Evolutionary conservation across 2,329 filamentous ascomycete genomes (phyloP), one percentile per base, ranked within the genome.

Genomic region (Knufia petricola): DNA sequence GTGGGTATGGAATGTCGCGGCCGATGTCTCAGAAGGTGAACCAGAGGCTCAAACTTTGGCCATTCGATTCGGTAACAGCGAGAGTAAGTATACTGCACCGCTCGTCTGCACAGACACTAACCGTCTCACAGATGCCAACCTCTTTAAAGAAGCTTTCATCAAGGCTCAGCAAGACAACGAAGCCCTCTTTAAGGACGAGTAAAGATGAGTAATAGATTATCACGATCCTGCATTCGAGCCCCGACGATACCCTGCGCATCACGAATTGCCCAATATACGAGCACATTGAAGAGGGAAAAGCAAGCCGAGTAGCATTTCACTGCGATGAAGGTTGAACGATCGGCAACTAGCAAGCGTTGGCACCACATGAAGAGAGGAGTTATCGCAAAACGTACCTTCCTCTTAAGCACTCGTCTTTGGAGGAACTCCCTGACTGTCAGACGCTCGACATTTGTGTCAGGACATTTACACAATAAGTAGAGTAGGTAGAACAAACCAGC

Each of bases 1-100:
- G 74, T 98, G 92, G 92, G 92, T 98, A 59, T 98, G 92, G 92
- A 96, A 95, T 65, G 90, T 89, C 52, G 85, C 89, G 50, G 92
- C 92, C 58, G 92, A 98, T 76, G 90, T 96, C 61, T 95, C 87
- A 64, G 92, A 98, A 77, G 92, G 92, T 54, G 90, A 95, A 75
- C 85, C 92, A 55, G 92, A 98, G 77, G 87, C 89, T 49, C 84
- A 88, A 64, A 98, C 92, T 48, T 78, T 98, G 63, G 92, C 92
- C 57, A 96, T 98, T 62, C 88, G 92, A 60, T 95, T 98, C 64
- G 90, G 85, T 73, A 98, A 96, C 77, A 84, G 86, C 59, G 92
- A 98, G 67, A 96, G 88, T 95, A 77, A 67, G 84, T 78, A 48
- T 10, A 23, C 28, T 19, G 9, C 13, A 23, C 9, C 20, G 15